A percentile compares a stretch with the other conserved stretches of the same genome.
These are phyloP conservation scores for Phytophthora litchii DNA, from an alignment of 352 stramenopile genomes.

Conservation along the genomic window DNA sequence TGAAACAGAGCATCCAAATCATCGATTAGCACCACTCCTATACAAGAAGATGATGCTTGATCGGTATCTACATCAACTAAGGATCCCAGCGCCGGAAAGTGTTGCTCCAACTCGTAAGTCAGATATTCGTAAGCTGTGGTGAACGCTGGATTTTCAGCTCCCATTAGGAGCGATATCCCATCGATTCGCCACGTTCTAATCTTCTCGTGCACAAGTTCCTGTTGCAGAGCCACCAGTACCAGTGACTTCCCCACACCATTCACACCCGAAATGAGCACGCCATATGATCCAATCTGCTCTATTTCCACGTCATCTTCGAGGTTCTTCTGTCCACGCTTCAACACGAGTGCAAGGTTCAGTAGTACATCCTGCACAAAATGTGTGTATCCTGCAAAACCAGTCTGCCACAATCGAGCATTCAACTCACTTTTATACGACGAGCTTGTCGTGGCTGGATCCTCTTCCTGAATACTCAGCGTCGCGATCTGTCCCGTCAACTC, in stretches of 20 bases:
- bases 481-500: conserved; percentile 28
- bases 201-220: conserved; percentile 29
- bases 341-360: conserved; percentile 58
- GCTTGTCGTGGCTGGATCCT: conserved; percentile 2
- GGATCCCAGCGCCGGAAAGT: conserved; percentile 27
- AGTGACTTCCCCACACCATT: conserved; percentile 73
- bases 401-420: conserved; percentile 29
- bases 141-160: conserved; percentile 46
- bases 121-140: conserved; percentile 71
- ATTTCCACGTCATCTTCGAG: conserved; percentile 42
- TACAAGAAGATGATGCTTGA: conserved; percentile 9
- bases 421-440: conserved; percentile 31
- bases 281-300: conserved; percentile 55
- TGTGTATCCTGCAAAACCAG: conserved; percentile 62
- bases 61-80: conserved; percentile 2
- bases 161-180: conserved; percentile 64
- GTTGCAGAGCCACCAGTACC: conserved; percentile 38
- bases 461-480: conserved; percentile 23
- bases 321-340: conserved; percentile 28
- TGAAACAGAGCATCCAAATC: conserved; percentile 75
- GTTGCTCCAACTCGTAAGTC: conserved; percentile 39
- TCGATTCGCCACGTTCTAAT: conserved; percentile 33
- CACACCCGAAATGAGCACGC: conserved; percentile 54
- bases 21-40: conserved; percentile 69
- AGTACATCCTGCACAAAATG: conserved; percentile 55